These are phyloP conservation scores for Beauveria rudraprayagi DNA, from an alignment of 2,329 filamentous ascomycete genomes.

Conservation along the genomic window DNA sequence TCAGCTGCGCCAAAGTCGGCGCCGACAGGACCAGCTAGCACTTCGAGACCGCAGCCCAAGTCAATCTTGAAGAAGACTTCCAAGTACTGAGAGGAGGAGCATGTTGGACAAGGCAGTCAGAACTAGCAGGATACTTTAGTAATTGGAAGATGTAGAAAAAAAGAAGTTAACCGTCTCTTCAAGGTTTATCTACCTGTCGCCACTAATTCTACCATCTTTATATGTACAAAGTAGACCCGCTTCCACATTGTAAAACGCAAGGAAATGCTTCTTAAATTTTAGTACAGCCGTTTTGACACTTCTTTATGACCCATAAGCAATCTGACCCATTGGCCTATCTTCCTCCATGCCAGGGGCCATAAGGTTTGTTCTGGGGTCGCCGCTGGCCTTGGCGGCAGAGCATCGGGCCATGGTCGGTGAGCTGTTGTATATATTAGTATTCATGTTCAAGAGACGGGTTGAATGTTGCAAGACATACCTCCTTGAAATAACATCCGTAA, in stretches of 20 bases:
- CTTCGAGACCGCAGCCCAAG: neutral
- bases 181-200: conserved; percentile 8
- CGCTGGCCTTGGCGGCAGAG: conserved; percentile 81
- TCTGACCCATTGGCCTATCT: conserved; percentile 52
- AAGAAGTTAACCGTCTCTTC: conserved; percentile 5
- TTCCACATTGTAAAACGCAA: conserved; percentile 23
- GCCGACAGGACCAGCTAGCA: neutral
- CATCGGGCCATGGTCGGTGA: conserved; percentile 98
- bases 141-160: neutral
- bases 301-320: conserved; percentile 48
- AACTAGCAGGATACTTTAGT: neutral
- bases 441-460: conserved; percentile 10
- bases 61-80: conserved; percentile 3
- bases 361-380: conserved; percentile 70
- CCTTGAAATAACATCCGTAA: conserved; percentile 93
- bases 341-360: conserved; percentile 65
- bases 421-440: conserved; percentile 38
- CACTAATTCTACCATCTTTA: conserved; percentile 9
- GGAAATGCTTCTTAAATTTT: conserved; percentile 28
- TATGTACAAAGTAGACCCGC: conserved; percentile 13
- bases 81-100: neutral
- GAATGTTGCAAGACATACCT: conserved; percentile 52
- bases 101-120: neutral
- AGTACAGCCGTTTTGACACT: conserved; percentile 21
- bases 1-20: neutral